phyloP scores from a whole-genome alignment of 2,329 filamentous ascomycete genomes.

The Aphanoascus verrucosus region DNA sequence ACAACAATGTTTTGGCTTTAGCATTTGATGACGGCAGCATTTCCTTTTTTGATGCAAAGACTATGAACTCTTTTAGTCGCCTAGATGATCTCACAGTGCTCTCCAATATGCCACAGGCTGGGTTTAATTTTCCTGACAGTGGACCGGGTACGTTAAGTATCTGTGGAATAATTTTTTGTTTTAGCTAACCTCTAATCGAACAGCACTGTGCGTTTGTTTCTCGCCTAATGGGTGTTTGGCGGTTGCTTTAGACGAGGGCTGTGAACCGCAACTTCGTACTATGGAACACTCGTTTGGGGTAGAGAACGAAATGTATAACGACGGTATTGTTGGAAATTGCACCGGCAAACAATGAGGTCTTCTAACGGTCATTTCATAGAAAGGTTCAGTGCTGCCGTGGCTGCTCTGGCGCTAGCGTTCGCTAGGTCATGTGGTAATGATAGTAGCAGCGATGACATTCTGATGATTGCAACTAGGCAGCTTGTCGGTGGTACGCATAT shows the following conservation, averaged over 20 bases:
- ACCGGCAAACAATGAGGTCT: neutral
- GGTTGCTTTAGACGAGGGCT: slow-evolving; percentile 30
- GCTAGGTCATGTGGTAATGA: slow-evolving; percentile 40
- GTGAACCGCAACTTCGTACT: slow-evolving; percentile 29
- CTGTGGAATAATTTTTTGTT: neutral
- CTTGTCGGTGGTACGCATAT: slow-evolving; percentile 25
- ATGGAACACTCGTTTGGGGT: slow-evolving; percentile 35
- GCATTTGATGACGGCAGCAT: slow-evolving; percentile 70
- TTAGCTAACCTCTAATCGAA: slow-evolving; percentile 2
- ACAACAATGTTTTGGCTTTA: slow-evolving; percentile 61
- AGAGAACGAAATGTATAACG: slow-evolving; percentile 28
- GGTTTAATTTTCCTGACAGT: slow-evolving; percentile 60
- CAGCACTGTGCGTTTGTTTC: slow-evolving; percentile 31
- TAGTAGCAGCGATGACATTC: slow-evolving; percentile 57
- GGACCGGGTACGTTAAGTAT: slow-evolving; percentile 45
- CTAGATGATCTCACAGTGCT: slow-evolving; percentile 56
- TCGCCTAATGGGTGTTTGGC: slow-evolving; percentile 37
- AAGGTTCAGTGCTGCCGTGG: slow-evolving; percentile 45
- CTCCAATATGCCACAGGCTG: slow-evolving; percentile 61
- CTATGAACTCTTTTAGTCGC: slow-evolving; percentile 57
- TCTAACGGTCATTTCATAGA: slow-evolving; percentile 18
- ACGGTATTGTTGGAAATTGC: slow-evolving; percentile 26
- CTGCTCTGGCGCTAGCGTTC: slow-evolving; percentile 48
- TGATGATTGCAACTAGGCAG: slow-evolving; percentile 53
- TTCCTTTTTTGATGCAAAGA: slow-evolving; percentile 66